phyloP scores from a whole-genome alignment of 306 rosid species.

The Ammopiptanthus mongolicus region DNA sequence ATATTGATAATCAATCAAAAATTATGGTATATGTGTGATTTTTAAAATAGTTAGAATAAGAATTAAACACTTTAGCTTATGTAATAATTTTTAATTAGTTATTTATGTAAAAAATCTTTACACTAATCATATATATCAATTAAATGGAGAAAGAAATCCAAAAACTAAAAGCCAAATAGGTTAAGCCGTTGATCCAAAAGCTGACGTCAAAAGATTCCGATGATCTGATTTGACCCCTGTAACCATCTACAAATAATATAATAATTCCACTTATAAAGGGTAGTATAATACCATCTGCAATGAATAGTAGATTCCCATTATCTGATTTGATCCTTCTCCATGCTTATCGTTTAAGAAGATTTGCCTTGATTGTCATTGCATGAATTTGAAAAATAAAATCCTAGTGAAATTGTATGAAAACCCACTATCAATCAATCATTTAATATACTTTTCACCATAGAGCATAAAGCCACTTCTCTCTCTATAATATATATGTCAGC shows the following conservation, averaged over 20 bases:
- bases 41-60: no score
- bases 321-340: constrained; percentile 12
- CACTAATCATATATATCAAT: no score
- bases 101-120: no score
- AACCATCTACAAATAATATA: neutral
- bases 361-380: constrained; percentile 17
- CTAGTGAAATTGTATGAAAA: constrained; percentile 9
- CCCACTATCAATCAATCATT: constrained; percentile 18
- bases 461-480: neutral
- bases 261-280: constrained; percentile 28
- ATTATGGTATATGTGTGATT: no score
- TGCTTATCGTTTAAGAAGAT: constrained; percentile 29
- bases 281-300: constrained; percentile 7
- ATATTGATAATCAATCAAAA: no score
- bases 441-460: neutral
- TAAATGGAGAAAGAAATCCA: no score
- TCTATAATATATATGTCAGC: neutral
- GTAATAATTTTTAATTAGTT: no score
- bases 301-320: no score
- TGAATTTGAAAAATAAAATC: constrained; percentile 20
- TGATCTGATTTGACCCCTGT: constrained; percentile 18
- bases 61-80: no score
- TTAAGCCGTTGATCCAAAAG: neutral
- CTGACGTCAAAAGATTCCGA: neutral
- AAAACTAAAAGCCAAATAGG: no score